Base-by-base conservation (phyloP, 352 stramenopile genomes). In the Thraustochytrium sp. region DNA sequence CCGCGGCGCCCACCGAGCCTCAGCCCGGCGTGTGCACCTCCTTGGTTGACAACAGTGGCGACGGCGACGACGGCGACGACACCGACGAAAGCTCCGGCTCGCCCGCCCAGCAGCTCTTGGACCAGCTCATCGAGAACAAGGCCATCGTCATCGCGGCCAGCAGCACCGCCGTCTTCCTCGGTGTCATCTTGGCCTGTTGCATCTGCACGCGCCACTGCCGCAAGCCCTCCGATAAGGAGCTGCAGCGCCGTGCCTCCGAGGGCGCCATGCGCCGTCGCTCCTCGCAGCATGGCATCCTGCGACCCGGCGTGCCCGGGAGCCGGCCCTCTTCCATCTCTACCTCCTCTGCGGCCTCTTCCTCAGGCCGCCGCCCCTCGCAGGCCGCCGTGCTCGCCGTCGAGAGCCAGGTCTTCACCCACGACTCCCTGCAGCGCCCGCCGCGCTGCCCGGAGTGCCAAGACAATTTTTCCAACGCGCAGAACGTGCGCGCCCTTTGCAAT, bases 401-500 rank as follows among this genome's bases (percentile, higher is more conserved):
- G 0, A 1, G 26, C 26, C 11, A n/a, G 16, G 36, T 4, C 34
- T 13, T 26, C 16, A 26, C 9, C 8, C 3, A 44, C 9, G 18
- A 16, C 59, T 26, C 26, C 34, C 5, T 5, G 59, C 59, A 13
- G 40, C 36, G 9, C 9, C 44, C 42, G 18, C 44, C 34, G 44
- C 63, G 18, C 26, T 80, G 68, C 51, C 68, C 68, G 36, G 48
- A 46, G 23, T 80, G 68, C 51, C 44, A 42, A 3, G 53, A 46
- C 13, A 13, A 80, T 4, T 80, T 38, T 16, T 61, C 68, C 21
- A 80, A 80, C 37, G 21, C 46, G 13, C n/a, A 46, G 13, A 80
- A 80, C 38, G 44, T 48, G 21, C 48, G 42, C 37, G 46, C 44
- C 18, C 48, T 61, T n/a, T 80, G 68, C 68, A 80, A 80, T 31